Percentiles rank a stretch among this genome's conserved stretches.
Conservation (phyloP, 345 rosid species). For the Populus tremula region DNA sequence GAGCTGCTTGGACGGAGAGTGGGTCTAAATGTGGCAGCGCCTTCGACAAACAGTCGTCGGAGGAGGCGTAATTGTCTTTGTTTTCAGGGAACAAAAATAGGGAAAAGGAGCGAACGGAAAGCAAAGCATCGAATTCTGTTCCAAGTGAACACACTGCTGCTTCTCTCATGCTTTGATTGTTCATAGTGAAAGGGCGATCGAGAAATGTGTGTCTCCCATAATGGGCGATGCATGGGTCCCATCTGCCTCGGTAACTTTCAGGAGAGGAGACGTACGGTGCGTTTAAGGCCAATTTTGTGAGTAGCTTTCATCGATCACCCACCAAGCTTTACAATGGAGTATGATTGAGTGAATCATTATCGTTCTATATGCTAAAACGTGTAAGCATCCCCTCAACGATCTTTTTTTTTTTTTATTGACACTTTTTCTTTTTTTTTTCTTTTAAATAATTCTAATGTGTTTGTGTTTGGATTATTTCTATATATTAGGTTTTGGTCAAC, state of each 20-base stretch:
- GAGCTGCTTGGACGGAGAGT: background rate
- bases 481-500: no score
- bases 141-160: constrained; percentile 2
- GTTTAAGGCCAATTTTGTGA: constrained; percentile 26
- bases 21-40: constrained; percentile 12
- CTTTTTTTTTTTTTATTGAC: no score
- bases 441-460: no score
- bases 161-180: background rate
- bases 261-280: constrained; percentile 27
- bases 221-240: constrained; percentile 62
- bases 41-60: background rate
- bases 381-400: no score
- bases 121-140: constrained; percentile 38
- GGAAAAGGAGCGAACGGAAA: constrained; percentile 23
- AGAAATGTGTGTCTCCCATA: constrained; percentile 47
- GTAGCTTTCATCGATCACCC: background rate
- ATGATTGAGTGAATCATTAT: no score
- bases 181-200: constrained; percentile 29
- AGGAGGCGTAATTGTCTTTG: constrained; percentile 1
- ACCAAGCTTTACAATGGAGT: no score
- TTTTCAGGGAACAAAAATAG: constrained; percentile 6
- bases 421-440: no score
- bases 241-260: constrained; percentile 19
- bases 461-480: no score
- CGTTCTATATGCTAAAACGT: no score